These are phyloP conservation scores for Globisporangium ultimum DNA, from an alignment of 352 stramenopile genomes.

Conservation along the genomic window DNA sequence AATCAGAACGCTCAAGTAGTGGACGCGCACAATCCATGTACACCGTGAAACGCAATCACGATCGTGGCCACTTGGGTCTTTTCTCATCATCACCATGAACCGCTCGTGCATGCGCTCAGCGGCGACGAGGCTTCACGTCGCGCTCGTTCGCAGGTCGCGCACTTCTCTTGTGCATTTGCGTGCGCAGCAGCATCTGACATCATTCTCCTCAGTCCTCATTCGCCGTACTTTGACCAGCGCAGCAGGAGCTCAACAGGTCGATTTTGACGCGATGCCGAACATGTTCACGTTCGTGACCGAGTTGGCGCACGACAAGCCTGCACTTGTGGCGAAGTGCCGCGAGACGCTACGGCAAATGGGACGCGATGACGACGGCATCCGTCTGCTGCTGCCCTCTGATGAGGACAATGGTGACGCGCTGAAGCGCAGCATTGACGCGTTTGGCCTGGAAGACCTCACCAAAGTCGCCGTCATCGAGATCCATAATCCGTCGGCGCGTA, in stretches of 20 bases:
- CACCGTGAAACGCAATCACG: background rate
- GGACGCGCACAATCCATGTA: background rate
- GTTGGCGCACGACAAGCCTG: slow-evolving; percentile 28
- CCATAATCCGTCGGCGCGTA: slow-evolving; percentile 61
- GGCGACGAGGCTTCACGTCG: background rate
- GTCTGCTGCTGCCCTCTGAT: slow-evolving; percentile 30
- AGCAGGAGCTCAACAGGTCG: background rate
- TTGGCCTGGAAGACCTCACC: slow-evolving; percentile 21
- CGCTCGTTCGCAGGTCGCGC: background rate
- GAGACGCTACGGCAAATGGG: slow-evolving; percentile 46
- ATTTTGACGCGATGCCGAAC: slow-evolving; percentile 16
- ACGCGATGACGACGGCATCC: slow-evolving; percentile 29
- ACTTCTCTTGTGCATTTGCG: too few relatives aligned
- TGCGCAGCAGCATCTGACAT: background rate
- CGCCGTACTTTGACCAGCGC: background rate
- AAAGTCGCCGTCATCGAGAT: slow-evolving; percentile 67
- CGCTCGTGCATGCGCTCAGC: too few relatives aligned
- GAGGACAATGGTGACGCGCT: background rate
- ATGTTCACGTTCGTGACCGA: slow-evolving; percentile 59
- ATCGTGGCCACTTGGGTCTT: background rate
- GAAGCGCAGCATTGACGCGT: slow-evolving; percentile 7
- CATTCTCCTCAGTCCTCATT: background rate
- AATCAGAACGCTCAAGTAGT: background rate
- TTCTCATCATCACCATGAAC: background rate
- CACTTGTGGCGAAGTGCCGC: slow-evolving; percentile 33